Conservation (phyloP, 805 yeast genomes). For the Danielia reshetovae region DNA sequence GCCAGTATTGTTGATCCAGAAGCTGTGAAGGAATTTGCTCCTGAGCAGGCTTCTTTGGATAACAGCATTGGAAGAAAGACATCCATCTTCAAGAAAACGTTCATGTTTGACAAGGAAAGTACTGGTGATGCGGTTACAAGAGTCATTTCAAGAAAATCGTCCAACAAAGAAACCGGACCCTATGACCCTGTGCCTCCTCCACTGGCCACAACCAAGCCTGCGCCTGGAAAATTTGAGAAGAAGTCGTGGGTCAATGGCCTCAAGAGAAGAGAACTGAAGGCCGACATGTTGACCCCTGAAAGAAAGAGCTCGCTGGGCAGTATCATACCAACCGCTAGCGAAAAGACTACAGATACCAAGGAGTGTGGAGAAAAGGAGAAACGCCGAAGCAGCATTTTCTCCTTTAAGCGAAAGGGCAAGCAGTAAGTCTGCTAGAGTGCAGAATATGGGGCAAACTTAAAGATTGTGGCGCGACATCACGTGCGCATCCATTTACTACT, state of each 20-base stretch:
- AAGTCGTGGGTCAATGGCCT: slow-evolving; percentile 41
- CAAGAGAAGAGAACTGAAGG: slow-evolving; percentile 26
- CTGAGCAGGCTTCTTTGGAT: slow-evolving; percentile 1
- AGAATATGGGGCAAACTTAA: no score
- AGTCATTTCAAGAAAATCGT: slow-evolving; percentile 11
- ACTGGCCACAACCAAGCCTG: no score
- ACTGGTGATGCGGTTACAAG: slow-evolving; percentile 5
- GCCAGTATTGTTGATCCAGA: not conserved
- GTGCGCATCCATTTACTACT: no score
- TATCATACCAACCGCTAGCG: slow-evolving; percentile 9
- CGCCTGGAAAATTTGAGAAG: slow-evolving; percentile 21
- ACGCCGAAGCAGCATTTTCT: slow-evolving; percentile 30
- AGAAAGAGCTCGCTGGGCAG: slow-evolving; percentile 21
- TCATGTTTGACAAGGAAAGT: slow-evolving; percentile 23
- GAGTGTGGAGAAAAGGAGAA: slow-evolving; percentile 7
- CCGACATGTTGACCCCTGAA: slow-evolving; percentile 14
- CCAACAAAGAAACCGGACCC: slow-evolving; percentile 2
- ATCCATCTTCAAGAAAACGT: slow-evolving; percentile 29
- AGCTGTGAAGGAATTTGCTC: not conserved
- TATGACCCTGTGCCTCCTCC: slow-evolving; percentile 1
- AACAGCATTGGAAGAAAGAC: slow-evolving; percentile 8
- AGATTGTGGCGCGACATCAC: no score
- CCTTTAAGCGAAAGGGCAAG: slow-evolving; percentile 29
- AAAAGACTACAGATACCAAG: slow-evolving; percentile 4
- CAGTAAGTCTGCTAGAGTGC: not conserved